Conservation (phyloP, 257 asterid genomes). For the Primulina tabacum region DNA sequence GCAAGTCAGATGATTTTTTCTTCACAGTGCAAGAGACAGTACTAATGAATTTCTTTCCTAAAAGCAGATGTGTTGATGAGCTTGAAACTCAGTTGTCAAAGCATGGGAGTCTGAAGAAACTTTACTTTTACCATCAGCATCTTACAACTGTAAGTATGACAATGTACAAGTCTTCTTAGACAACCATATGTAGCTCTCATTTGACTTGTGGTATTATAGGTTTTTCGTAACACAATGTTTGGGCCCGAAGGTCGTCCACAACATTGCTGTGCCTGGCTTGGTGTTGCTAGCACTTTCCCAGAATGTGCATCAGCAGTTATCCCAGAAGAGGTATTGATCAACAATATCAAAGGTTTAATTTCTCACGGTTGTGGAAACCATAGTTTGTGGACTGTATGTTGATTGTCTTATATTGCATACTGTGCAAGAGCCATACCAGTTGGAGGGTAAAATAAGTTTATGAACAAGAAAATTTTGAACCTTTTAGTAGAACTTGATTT, state of each 20-base stretch:
- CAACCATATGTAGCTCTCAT: constrained; percentile 23
- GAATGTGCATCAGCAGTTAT: constrained; percentile 93
- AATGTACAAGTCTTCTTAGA: constrained; percentile 18
- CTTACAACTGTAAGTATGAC: constrained; percentile 77
- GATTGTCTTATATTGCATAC: constrained; percentile 15
- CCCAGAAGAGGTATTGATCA: constrained; percentile 80
- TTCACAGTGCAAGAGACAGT: constrained; percentile 19
- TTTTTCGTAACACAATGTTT: constrained; percentile 97
- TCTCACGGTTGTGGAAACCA: constrained; percentile 21
- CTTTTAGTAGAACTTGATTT: not conserved
- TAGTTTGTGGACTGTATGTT: constrained; percentile 15
- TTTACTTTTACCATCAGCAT: constrained; percentile 96
- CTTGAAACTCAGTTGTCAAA: constrained; percentile 85
- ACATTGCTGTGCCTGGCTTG: constrained; percentile 99
- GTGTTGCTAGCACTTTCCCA: constrained; percentile 96
- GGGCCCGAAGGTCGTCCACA: constrained; percentile 99
- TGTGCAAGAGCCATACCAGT: constrained; percentile 20
- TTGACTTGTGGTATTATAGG: constrained; percentile 47
- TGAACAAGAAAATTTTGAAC: too few relatives aligned
- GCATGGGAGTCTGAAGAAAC: constrained; percentile 89
- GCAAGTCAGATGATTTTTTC: constrained; percentile 23
- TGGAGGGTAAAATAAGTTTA: too few relatives aligned
- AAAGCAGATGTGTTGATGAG: constrained; percentile 93
- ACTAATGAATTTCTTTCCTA: constrained; percentile 28
- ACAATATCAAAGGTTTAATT: constrained; percentile 18